Evolutionary conservation across 495 filamentous ascomycete species (phyloP).

Genomic region (Podospora pseudopauciseta): DNA sequence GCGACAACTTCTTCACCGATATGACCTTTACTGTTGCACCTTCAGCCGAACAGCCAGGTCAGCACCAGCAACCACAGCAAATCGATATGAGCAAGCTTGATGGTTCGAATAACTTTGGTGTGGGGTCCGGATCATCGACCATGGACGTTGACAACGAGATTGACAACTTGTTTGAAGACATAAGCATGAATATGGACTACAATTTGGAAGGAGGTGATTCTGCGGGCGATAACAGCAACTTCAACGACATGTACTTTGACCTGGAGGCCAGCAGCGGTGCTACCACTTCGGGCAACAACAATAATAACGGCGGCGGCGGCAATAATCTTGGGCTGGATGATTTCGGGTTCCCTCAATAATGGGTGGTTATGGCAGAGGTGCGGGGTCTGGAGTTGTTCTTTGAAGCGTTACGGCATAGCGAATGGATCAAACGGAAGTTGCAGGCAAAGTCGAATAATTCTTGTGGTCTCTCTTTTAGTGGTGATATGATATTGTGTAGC

Average conservation of each 20-base stretch:
- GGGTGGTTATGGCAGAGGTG: background rate
- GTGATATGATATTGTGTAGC: no score
- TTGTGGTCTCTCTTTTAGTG: background rate
- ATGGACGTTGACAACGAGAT: constrained; percentile 33
- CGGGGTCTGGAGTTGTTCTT: background rate
- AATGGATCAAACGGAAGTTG: background rate
- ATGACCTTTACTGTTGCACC: constrained; percentile 46
- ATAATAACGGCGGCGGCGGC: constrained; percentile 22
- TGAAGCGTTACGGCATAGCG: background rate
- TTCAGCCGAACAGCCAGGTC: constrained; percentile 23
- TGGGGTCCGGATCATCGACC: constrained; percentile 9
- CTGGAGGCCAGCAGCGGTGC: constrained; percentile 33
- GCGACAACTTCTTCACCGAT: constrained; percentile 38
- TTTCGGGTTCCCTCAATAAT: background rate
- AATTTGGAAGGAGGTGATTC: constrained; percentile 31
- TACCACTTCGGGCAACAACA: constrained; percentile 30
- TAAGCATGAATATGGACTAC: constrained; percentile 33
- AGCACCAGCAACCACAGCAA: constrained; percentile 11
- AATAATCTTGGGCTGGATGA: background rate
- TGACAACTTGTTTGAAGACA: constrained; percentile 40
- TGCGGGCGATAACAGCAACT: constrained; percentile 36
- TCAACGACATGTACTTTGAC: constrained; percentile 43
- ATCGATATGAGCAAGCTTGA: constrained; percentile 13
- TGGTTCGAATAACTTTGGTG: background rate
- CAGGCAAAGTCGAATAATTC: background rate